A percentile compares a stretch with the other conserved stretches of the same genome.
Conservation (phyloP, 768 basidiomycete genomes). For the Boletus pseudopeckii region DNA sequence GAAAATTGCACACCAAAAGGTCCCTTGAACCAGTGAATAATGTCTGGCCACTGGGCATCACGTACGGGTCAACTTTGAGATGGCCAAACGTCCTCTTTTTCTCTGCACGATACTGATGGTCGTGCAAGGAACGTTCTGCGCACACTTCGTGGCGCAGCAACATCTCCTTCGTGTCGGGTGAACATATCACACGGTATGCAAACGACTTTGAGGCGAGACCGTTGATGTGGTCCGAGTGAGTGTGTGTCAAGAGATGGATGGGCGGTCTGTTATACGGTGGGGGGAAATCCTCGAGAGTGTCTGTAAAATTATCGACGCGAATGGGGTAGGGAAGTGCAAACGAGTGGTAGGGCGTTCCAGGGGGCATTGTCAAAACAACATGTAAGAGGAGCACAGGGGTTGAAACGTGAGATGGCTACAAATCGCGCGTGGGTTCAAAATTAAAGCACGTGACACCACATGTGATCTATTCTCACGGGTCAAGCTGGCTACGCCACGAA, state of each 20-base stretch:
- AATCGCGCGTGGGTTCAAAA: too few relatives aligned
- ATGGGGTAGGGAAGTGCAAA: slow-evolving; percentile 79
- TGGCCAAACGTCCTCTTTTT: slow-evolving; percentile 58
- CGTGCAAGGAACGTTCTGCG: slow-evolving; percentile 56
- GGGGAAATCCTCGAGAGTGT: slow-evolving; percentile 34
- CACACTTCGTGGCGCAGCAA: slow-evolving; percentile 74
- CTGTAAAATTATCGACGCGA: slow-evolving; percentile 80
- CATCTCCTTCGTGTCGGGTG: slow-evolving; percentile 83
- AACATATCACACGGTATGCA: slow-evolving; percentile 70
- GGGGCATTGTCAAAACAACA: slow-evolving; percentile 50
- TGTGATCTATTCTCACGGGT: too few relatives aligned
- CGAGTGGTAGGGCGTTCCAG: slow-evolving; percentile 72
- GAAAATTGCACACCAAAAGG: slow-evolving; percentile 31
- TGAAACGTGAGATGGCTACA: too few relatives aligned
- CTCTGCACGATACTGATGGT: slow-evolving; percentile 34
- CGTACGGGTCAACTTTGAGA: slow-evolving; percentile 53
- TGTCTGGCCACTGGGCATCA: slow-evolving; percentile 44
- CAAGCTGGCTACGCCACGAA: too few relatives aligned
- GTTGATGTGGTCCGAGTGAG: slow-evolving; percentile 82
- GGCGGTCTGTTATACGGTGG: slow-evolving; percentile 34
- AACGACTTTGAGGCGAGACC: slow-evolving; percentile 78
- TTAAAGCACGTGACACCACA: too few relatives aligned
- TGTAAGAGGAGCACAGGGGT: slow-evolving; percentile 3
- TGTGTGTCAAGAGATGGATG: slow-evolving; percentile 81
- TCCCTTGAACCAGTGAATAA: slow-evolving; percentile 59